Base-by-base conservation (phyloP, 306 rosid genomes). In the Sphenostylis stenocarpa region DNA sequence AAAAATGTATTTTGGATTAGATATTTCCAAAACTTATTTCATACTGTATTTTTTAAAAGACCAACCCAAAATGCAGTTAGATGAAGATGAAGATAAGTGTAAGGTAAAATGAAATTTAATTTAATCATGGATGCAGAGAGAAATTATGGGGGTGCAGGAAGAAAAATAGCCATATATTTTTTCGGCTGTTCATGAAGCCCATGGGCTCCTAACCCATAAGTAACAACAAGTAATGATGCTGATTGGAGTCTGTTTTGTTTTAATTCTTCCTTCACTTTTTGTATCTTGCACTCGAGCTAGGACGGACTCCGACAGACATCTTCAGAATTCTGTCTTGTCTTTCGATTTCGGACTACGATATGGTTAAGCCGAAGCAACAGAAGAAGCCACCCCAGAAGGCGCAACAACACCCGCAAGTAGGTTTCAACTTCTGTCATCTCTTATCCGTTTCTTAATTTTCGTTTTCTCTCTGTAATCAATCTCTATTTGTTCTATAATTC, bases 321-420 rank as follows among this genome's bases (percentile, higher is more conserved):
- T 8, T 4, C 16, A 61, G 58, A 65, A 70, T 16, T 70, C 47
- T 72, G 52, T 61, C 72, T 12, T 3, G 38, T 36, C 69, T 47
- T 56, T 31, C 43, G 68, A 36, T 85, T 81, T 4, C 3, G 44
- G 66, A 52, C 63, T 62, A 81, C 36, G 60, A n/a, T 21, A 85
- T 85, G 88, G 86, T 60, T 70, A 85, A 85, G 73, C 72, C 72
- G 24, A 85, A 85, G 69, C 85, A 82, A 64, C 88, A 82, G 77
- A 85, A 81, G 86, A 85, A 85, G 81, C 76, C 3, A 75, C 15
- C 83, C 4, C 81, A 80, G 74, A 84, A 84, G 82, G 76, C 69
- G 61, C 85, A 70, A n/a, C 80, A 67, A 33, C 56, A 62, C 5
- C 81, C 78, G 3, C 85, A 84, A 58, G 87, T 84, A 80, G 0